Base-by-base conservation (phyloP, 2,329 filamentous ascomycete species). In the Zasmidium cellare region DNA sequence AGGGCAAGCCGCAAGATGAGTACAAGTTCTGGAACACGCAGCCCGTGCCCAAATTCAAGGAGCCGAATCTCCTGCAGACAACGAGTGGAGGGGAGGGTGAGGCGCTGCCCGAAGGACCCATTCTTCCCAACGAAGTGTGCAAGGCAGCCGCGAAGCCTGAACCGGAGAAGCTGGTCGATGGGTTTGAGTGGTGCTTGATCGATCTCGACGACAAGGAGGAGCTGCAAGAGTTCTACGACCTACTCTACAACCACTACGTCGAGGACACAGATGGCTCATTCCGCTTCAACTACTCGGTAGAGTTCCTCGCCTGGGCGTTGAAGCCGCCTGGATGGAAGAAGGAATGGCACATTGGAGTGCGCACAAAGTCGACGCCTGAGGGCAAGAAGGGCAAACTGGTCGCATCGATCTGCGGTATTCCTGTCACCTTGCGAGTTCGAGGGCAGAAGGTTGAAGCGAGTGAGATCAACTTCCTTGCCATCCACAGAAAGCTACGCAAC, bases 11-110 rank as follows among this genome's bases (percentile, higher is more conserved):
- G 22, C 71, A 65, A 9, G 68, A 72, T 52, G 70, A 71, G 58
- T 97, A 97, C 82, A 97, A 96, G 77, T 99, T 99, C 79, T 99
- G 94, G 94, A 87, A 91, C 75, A 99, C 94, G 48, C 94, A 99
- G 75, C 94, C 94, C 0, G 94, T 99, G 58, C 90, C 90, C 51
- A 88, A 87, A 70, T 96, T 97, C 71, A 87, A 84, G 68, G 69
- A 71, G 57, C 66, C 68, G 18, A 69, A 71, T 64, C 61, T 72
- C 44, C 65, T 72, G 23, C 71, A 71, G 56, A 70, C 66, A 18
- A 72, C 70, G 7, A 67, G 62, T n/a, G 80, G 58, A 67, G 76
- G 80, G 49, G 78, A 83, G 52, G 76, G 80, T 58, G 78, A 82
- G 62, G 72, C 76, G 38, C 69, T 86, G 50, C 80, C 86, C 62